These are phyloP conservation scores for Chamaecyparis obtusa DNA, from an alignment of 75 land plant species.

Conservation along the genomic window DNA sequence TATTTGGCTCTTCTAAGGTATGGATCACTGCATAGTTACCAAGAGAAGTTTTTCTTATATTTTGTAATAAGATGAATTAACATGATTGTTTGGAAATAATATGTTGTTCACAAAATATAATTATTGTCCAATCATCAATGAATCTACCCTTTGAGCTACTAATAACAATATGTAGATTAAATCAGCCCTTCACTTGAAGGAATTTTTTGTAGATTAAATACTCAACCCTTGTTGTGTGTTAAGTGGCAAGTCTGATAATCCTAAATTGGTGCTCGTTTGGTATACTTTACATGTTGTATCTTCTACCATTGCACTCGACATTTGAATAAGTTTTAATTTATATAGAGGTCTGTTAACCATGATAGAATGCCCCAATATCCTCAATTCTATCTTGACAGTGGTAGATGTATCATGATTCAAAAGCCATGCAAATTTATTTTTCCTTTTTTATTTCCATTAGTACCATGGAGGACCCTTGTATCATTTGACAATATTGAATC, in stretches of 20 bases:
- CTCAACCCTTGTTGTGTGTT: neutral
- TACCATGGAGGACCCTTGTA: neutral
- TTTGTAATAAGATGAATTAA: too few species aligned
- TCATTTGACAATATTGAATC: neutral
- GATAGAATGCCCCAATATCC: slow-evolving; percentile 43
- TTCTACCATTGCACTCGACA: slow-evolving; percentile 27
- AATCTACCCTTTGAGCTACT: too few species aligned
- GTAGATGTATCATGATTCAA: slow-evolving; percentile 58
- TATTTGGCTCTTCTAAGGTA: too few species aligned
- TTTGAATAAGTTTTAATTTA: slow-evolving; percentile 57
- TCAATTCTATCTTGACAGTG: slow-evolving; percentile 50
- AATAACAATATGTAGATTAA: too few species aligned
- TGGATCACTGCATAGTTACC: too few species aligned
- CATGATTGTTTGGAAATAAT: too few species aligned
- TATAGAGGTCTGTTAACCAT: slow-evolving; percentile 67
- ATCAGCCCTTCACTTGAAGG: neutral
- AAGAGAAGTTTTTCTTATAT: too few species aligned
- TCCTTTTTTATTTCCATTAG: neutral
- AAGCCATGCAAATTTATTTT: slow-evolving; percentile 60
- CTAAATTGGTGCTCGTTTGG: neutral
- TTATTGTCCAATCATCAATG: too few species aligned
- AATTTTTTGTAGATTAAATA: neutral
- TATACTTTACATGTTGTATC: neutral
- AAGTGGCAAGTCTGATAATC: neutral
- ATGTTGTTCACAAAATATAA: too few species aligned